These are phyloP conservation scores for Hypomontagnella submonticulosa DNA, from an alignment of 495 filamentous ascomycete genomes.

Conservation along the genomic window DNA sequence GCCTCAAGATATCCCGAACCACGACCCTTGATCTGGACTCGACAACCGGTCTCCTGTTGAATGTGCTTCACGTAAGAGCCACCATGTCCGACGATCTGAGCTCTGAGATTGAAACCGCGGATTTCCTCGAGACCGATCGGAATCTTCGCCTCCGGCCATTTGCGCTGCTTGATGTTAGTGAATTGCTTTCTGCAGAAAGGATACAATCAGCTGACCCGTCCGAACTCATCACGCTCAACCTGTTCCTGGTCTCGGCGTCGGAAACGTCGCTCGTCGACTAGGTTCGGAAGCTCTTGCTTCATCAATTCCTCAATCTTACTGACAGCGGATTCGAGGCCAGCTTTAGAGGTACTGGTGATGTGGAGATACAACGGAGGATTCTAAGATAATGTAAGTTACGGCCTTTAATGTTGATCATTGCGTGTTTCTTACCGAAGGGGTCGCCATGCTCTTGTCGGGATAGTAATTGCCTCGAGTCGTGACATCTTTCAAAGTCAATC, in stretches of 20 bases:
- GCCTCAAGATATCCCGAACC: conserved; percentile 95
- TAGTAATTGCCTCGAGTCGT: conserved; percentile 96
- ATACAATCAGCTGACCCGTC: conserved; percentile 70
- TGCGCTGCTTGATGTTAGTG: conserved; percentile 70
- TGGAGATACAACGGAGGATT: conserved; percentile 95
- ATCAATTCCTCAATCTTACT: conserved; percentile 90
- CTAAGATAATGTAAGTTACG: conserved; percentile 58
- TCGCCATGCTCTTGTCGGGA: conserved; percentile 97
- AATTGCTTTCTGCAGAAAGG: conserved; percentile 38
- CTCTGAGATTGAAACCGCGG: conserved; percentile 94
- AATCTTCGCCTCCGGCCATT: conserved; percentile 98
- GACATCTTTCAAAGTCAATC: conserved; percentile 87
- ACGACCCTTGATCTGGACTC: conserved; percentile 96
- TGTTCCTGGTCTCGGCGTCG: conserved; percentile 86
- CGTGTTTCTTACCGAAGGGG: conserved; percentile 75
- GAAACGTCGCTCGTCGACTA: conserved; percentile 95
- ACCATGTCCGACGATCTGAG: conserved; percentile 92
- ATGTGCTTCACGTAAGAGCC: conserved; percentile 98
- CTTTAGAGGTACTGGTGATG: conserved; percentile 91
- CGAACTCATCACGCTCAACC: conserved; percentile 95
- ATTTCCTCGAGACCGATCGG: conserved; percentile 89
- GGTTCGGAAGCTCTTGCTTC: conserved; percentile 93
- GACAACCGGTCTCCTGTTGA: conserved; percentile 90
- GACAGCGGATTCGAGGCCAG: conserved; percentile 89
- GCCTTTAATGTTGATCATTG: conserved; percentile 1